Evolutionary conservation across 2,329 filamentous ascomycete genomes (phyloP), one percentile per base, ranked within the genome.

Genomic region (Fonsecaea multimorphosa): DNA sequence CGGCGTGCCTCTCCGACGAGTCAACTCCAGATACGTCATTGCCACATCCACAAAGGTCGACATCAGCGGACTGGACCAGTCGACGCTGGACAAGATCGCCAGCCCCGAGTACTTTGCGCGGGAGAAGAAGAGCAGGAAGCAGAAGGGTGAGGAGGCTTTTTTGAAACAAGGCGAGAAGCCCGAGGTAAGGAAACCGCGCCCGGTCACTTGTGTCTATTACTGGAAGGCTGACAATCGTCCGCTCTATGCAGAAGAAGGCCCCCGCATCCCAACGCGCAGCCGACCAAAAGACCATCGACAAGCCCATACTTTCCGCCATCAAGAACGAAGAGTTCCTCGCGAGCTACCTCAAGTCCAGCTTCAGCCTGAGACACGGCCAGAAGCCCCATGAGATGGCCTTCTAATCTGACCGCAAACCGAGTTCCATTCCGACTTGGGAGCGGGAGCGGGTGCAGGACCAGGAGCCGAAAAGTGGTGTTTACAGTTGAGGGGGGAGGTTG

Each of bases 301-400:
- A 97, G 91, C 89, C 93, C 75, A 86, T 99, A 79, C 84, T 99
- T 77, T 88, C 92, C 83, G 91, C 85, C 84, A 95, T 99, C 87
- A 98, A 98, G 91, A 97, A 98, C 90, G 93, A 96, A 83, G 91
- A 93, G 76, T 86, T 94, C 84, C 91, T 99, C 77, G 84, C 89
- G 81, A 92, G 90, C 85, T 99, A 99, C 89, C 92, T 99, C 77
- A 87, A 87, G 80, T 92, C 90, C 83, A 92, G 90, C 81, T 99
- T 99, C 91, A 96, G 91, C 89, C 90, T 99, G 84, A 91, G 94
- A 86, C 97, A 93, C 87, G 95, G 95, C 80, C 94, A 99, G 88
- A 93, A 94, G 90, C 95, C 95, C 85, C 95, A 99, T 86, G 92
- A 96, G 89, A 98, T 99, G 95, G 91, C 92, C 85, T 99, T 94